A percentile compares a stretch with the other conserved stretches of the same genome.
Conservation (phyloP, 352 stramenopile species). For the Phytophthora aleatoria region DNA sequence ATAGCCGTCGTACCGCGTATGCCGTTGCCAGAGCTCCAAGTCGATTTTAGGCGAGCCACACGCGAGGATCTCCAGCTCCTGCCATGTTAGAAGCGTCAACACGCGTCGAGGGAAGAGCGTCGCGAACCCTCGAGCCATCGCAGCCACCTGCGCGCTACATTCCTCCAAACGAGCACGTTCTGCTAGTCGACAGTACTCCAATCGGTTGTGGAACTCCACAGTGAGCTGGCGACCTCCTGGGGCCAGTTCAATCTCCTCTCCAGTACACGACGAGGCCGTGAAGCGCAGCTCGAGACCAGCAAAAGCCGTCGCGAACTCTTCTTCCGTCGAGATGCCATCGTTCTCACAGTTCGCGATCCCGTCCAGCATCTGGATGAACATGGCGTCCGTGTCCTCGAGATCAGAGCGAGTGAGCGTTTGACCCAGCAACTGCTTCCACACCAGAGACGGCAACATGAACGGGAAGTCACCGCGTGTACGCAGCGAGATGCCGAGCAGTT, state of each 20-base stretch:
- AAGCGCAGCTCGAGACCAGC: constrained; percentile 79
- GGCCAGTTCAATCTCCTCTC: constrained; percentile 82
- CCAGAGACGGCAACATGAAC: constrained; percentile 91
- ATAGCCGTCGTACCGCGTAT: constrained; percentile 92
- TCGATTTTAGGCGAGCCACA: constrained; percentile 93
- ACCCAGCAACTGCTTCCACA: constrained; percentile 93
- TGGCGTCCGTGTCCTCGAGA: constrained; percentile 89
- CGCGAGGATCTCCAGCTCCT: constrained; percentile 92
- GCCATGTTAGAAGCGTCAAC: constrained; percentile 89
- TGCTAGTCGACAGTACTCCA: constrained; percentile 83
- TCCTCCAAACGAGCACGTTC: constrained; percentile 86
- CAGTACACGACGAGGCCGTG: constrained; percentile 85
- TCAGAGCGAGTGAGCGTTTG: constrained; percentile 82
- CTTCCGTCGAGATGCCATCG: constrained; percentile 79
- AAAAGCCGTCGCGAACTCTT: constrained; percentile 82
- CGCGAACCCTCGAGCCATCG: constrained; percentile 84
- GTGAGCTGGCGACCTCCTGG: constrained; percentile 62
- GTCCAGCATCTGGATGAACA: constrained; percentile 91
- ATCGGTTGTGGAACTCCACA: constrained; percentile 86
- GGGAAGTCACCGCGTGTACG: constrained; percentile 92
- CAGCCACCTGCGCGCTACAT: constrained; percentile 64
- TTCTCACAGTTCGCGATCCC: constrained; percentile 84
- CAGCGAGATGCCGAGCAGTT: constrained; percentile 94
- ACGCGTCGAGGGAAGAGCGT: constrained; percentile 85
- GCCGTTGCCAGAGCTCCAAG: constrained; percentile 83